Conservation (phyloP, 2,329 filamentous ascomycete genomes). For the Ophiosphaerella narmari region DNA sequence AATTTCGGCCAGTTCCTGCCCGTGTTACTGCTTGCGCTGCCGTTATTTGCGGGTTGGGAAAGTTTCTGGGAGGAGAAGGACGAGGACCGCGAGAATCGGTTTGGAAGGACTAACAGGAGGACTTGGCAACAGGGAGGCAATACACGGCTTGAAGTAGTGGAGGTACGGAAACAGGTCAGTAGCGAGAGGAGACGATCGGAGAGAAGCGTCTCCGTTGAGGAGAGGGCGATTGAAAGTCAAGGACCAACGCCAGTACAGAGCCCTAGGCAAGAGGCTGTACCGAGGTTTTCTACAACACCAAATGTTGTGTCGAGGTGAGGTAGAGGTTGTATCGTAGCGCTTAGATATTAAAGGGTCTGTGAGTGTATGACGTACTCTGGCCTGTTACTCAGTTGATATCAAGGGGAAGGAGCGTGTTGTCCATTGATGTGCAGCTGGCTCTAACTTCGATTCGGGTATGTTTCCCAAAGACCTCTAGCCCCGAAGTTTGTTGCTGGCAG, state of each 20-base stretch:
- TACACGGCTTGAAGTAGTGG: conserved; percentile 7
- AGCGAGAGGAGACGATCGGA: conserved; percentile 4
- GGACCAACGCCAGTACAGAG: conserved; percentile 4
- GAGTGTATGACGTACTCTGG: neutral
- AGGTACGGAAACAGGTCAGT: conserved; percentile 4
- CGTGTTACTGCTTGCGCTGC: conserved; percentile 34
- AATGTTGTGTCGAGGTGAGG: neutral
- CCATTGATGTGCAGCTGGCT: too few species aligned
- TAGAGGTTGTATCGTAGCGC: neutral
- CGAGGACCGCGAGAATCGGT: conserved; percentile 25
- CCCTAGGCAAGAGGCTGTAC: neutral
- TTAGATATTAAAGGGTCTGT: neutral
- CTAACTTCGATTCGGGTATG: too few species aligned
- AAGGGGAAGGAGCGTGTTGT: too few species aligned
- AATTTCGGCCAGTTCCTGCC: conserved; percentile 40
- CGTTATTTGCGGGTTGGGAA: conserved; percentile 40
- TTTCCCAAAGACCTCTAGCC: too few species aligned
- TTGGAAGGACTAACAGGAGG: conserved; percentile 9
- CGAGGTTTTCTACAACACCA: conserved; percentile 4
- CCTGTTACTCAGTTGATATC: neutral
- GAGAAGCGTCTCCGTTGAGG: conserved; percentile 17
- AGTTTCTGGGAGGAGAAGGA: conserved; percentile 36
- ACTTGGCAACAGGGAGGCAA: conserved; percentile 6
- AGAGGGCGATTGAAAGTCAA: conserved; percentile 18
- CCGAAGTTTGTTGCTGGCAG: too few species aligned